Percentiles rank a stretch among this genome's conserved stretches.
These are phyloP conservation scores for Aspergillus thermomutatus DNA, from an alignment of 2,329 filamentous ascomycete species.

Conservation along the genomic window DNA sequence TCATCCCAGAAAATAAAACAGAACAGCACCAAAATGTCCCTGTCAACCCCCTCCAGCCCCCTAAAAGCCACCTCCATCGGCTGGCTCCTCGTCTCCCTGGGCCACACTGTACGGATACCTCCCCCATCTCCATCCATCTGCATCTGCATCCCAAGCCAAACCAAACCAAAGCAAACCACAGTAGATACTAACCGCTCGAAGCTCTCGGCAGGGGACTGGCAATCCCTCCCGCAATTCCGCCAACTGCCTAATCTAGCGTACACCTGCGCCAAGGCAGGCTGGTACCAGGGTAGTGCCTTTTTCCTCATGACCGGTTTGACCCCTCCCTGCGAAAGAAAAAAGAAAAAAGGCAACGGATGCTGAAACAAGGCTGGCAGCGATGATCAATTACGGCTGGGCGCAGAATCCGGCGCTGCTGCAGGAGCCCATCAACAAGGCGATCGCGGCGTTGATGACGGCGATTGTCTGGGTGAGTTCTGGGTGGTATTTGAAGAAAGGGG, in stretches of 20 bases:
- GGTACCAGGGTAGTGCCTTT: slow-evolving; percentile 25
- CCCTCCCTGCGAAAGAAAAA: background rate
- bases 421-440: slow-evolving; percentile 14
- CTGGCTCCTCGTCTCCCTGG: slow-evolving; percentile 17
- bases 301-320: slow-evolving; percentile 19
- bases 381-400: slow-evolving; percentile 18
- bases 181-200: background rate
- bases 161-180: slow-evolving; percentile 1
- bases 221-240: slow-evolving; percentile 16
- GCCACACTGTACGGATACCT: slow-evolving; percentile 12
- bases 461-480: slow-evolving; percentile 22
- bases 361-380: slow-evolving; percentile 2
- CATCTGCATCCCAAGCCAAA: background rate
- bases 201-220: slow-evolving; percentile 17
- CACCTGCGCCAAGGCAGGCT: slow-evolving; percentile 21
- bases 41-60: background rate
- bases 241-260: slow-evolving; percentile 20
- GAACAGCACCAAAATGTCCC: background rate
- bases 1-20: background rate
- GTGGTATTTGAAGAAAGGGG: slow-evolving; percentile 22
- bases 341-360: background rate
- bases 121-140: background rate
- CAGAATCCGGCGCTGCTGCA: slow-evolving; percentile 11
- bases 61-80: slow-evolving; percentile 12
- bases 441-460: slow-evolving; percentile 15